These are phyloP conservation scores for Ehretia macrophylla DNA, from an alignment of 257 asterid species.

Conservation along the genomic window DNA sequence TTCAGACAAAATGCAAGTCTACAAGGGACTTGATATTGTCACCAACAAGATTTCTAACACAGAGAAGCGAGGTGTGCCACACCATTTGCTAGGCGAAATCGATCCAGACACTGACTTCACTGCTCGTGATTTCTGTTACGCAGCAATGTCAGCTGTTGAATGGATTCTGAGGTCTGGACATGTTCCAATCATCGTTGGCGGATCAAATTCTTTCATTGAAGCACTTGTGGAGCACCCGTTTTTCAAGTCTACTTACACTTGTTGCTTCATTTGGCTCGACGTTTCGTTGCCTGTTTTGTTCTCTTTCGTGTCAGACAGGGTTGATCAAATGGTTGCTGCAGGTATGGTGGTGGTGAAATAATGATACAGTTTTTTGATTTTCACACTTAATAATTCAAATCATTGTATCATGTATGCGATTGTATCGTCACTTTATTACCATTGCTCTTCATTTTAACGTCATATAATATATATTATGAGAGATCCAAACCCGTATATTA, in stretches of 20 bases:
- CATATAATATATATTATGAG: no score
- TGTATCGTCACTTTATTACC: no score
- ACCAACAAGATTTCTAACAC: conserved; percentile 11
- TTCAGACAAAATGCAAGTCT: conserved; percentile 28
- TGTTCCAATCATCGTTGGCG: conserved; percentile 24
- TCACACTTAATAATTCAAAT: no score
- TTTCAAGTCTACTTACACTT: conserved; percentile 1
- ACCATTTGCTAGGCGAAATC: conserved; percentile 20
- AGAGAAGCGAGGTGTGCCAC: conserved; percentile 19
- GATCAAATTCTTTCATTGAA: conserved; percentile 23
- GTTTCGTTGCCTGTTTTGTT: conserved; percentile 9
- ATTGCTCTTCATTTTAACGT: no score
- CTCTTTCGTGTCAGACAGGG: conserved; percentile 17
- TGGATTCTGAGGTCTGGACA: background rate
- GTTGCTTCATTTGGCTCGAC: conserved; percentile 23
- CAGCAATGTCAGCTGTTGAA: conserved; percentile 1
- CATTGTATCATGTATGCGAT: no score
- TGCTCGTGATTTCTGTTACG: conserved; percentile 1
- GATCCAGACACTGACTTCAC: conserved; percentile 16
- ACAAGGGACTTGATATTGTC: conserved; percentile 19
- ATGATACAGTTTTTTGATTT: no score
- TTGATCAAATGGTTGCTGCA: conserved; percentile 19
- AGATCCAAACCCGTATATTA: no score
- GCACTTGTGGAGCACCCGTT: conserved; percentile 20
- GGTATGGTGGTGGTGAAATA: conserved; percentile 2